Evolutionary conservation across 306 rosid species (phyloP).

Genomic region (Inga leiocalycina): DNA sequence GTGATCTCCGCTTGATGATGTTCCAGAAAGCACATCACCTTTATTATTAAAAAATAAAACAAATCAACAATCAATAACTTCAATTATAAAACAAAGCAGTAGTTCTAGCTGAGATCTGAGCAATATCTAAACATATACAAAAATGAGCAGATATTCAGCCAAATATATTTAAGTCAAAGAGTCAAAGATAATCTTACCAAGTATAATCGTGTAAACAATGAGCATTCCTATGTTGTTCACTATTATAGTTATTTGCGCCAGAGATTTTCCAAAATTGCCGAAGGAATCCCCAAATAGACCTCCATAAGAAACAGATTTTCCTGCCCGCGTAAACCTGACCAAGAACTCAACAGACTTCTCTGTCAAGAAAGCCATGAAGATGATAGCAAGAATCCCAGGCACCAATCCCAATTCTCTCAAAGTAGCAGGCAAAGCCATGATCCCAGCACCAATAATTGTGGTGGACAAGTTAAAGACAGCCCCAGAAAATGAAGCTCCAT

Average conservation of each 20-base stretch:
- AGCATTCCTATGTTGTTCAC: slow-evolving; percentile 73
- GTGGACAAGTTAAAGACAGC: slow-evolving; percentile 88
- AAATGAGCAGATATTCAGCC: neutral
- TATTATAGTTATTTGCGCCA: slow-evolving; percentile 61
- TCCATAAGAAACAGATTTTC: slow-evolving; percentile 71
- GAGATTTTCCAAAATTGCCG: slow-evolving; percentile 69
- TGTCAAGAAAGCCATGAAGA: slow-evolving; percentile 70
- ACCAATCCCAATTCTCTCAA: slow-evolving; percentile 75
- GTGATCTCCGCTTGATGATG: slow-evolving; percentile 73
- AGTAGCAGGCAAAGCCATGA: slow-evolving; percentile 90
- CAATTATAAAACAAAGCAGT: slow-evolving; percentile 34
- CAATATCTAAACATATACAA: neutral
- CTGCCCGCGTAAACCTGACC: slow-evolving; percentile 69
- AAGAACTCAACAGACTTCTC: slow-evolving; percentile 72
- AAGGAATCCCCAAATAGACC: slow-evolving; percentile 71
- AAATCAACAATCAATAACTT: neutral
- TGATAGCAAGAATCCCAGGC: slow-evolving; percentile 72
- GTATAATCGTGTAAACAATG: slow-evolving; percentile 83
- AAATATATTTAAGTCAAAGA: neutral
- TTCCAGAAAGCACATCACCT: slow-evolving; percentile 96
- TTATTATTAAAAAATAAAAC: slow-evolving; percentile 37
- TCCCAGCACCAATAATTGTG: slow-evolving; percentile 87
- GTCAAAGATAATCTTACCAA: slow-evolving; percentile 50
- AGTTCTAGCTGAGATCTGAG: neutral
- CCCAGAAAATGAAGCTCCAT: slow-evolving; percentile 90